Base-by-base conservation (phyloP, 805 yeast species). In the Cyberlindnera euphorbiiphila region DNA sequence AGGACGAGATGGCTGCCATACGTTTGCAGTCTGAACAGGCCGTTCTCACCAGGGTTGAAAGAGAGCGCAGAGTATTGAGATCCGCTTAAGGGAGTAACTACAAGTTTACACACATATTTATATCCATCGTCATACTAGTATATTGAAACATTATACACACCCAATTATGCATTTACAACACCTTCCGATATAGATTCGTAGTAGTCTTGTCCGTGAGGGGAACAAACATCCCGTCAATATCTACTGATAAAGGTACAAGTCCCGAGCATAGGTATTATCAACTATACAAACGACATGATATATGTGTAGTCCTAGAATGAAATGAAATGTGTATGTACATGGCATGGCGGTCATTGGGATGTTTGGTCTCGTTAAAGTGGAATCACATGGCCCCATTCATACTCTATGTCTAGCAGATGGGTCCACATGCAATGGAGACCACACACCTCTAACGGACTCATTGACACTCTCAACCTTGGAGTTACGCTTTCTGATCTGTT, bases 341-440 rank as follows among this genome's bases (percentile, higher is more conserved):
- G 25, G 10, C 20, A 9, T 26, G 29, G 18, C 15, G 29, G 24
- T 11, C 11, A 9, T 21, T 21, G 8, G 24, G 8, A 8, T 11
- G 10, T 11, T 21, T 29, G 27, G 27, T n/a, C 16, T 20, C 25
- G 25, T 29, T 9, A 20, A 13, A 13, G 7, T 12, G 32, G 11
- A 12, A 6, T n/a, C n/a, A n/a, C n/a, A n/a, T n/a, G n/a, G n/a
- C n/a, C n/a, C n/a, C n/a, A n/a, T n/a, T 29, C 26, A 48, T 5
- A 49, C 47, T 28, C 64, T 69, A 59, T 65, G 68, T 56, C 81
- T 69, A 42, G 57, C 65, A 25, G 61, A 58, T 45, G 74, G 70
- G 39, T 71, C 76, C 34, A 74, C 81, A 57, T 89, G 96, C 68
- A 91, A 71, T 41, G 98, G 98, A 31, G 97, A 88, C 98, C 98